Evolutionary conservation across 495 filamentous ascomycete genomes (phyloP), one percentile per base, ranked within the genome.

Genomic region (Talaromyces trachyspermus): DNA sequence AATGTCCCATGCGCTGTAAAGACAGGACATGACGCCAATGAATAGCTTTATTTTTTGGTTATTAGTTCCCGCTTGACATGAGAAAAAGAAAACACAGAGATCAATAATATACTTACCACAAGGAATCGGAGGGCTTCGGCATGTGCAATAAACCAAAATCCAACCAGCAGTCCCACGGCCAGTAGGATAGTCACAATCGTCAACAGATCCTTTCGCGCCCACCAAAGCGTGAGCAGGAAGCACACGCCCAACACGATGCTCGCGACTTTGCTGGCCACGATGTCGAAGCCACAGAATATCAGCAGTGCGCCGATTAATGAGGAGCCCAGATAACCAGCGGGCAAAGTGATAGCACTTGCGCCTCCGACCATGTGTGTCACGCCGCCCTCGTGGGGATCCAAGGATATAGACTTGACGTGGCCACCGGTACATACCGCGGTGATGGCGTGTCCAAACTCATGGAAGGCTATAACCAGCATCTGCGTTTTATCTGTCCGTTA

Each of bases 1-100:
- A 68, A 89, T 89, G 77, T 89, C 85, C 85, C 85, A 89, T 22
- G 85, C 85, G 52, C 80, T 85, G 56, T 89, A 89, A 9, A 88
- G 70, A 11, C 74, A 76, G 17, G 75, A 80, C 85, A 89, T 89
- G 42, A 89, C 84, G 12, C 84, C 86, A 48, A 90, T 88, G 53
- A 89, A 89, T 24, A 90, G 72, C 59, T 72, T 41, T 17, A 9
- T n/a, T 41, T 15, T n/a, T n/a, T n/a, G n/a, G n/a, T n/a, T 38
- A 14, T 49, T 26, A 48, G 32, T 18, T 42, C 27, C 33, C 6
- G 6, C 30, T 35, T 48, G 12, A 2, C 1, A 18, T 42, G 19
- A 43, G 18, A 19, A 14, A 39, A n/a, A 1, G 2, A 6, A 25
- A 11, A 17, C 1, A 23, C 22, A n/a, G 15, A 17, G 23, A 7